phyloP scores from a whole-genome alignment of 441 rosid species.

The Syzygium syzygioides region DNA sequence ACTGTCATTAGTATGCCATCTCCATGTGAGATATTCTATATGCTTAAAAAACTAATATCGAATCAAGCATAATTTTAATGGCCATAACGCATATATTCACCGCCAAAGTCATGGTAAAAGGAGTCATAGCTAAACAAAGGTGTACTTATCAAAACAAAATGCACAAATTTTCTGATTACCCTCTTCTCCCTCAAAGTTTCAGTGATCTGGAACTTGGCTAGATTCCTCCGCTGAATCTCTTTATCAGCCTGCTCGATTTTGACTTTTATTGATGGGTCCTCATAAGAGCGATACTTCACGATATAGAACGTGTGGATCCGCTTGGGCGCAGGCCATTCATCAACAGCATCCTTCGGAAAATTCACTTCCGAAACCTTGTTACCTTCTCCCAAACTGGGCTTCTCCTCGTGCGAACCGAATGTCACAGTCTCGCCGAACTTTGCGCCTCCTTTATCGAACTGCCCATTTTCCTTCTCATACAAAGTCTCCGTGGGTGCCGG shows the following conservation, averaged over 20 bases:
- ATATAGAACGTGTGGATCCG: slow-evolving; percentile 55
- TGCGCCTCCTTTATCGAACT: slow-evolving; percentile 15
- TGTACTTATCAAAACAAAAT: not conserved
- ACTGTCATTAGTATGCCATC: not conserved
- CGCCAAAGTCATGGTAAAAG: not conserved
- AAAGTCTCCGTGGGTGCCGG: slow-evolving; percentile 32
- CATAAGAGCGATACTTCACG: slow-evolving; percentile 38
- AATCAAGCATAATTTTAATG: not conserved
- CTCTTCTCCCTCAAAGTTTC: slow-evolving; percentile 47
- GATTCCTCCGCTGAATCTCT: slow-evolving; percentile 50
- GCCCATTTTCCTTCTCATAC: slow-evolving; percentile 38
- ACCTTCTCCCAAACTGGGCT: slow-evolving; percentile 25
- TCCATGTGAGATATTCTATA: not conserved
- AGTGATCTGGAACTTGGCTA: slow-evolving; percentile 31
- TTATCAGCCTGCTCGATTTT: slow-evolving; percentile 61
- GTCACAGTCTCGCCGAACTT: slow-evolving; percentile 22
- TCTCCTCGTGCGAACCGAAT: slow-evolving; percentile 45
- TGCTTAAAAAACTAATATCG: not conserved
- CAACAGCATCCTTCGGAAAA: slow-evolving; percentile 42
- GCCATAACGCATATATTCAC: not conserved
- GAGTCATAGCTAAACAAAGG: not conserved
- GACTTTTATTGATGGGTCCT: slow-evolving; percentile 65
- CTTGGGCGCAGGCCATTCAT: slow-evolving; percentile 61
- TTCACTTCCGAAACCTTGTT: slow-evolving; percentile 24
- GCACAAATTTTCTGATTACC: slow-evolving; percentile 32